Evolutionary conservation across 345 rosid species (phyloP), one percentile per base, ranked within the genome.

Genomic region (Populus alba): DNA sequence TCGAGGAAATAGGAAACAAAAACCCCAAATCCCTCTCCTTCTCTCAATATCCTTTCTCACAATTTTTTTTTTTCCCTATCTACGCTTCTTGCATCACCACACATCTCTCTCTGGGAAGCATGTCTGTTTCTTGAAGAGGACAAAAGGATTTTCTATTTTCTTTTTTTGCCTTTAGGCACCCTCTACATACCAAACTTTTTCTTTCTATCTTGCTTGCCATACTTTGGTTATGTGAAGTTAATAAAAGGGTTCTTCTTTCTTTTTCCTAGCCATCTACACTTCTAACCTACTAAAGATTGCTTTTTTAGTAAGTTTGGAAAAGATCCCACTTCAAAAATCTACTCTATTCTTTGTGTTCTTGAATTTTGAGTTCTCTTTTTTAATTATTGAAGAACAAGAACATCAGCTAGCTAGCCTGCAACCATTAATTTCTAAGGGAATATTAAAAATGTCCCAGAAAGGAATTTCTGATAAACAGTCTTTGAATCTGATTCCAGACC

Each of bases 401-500:
- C 27, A 41, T 16, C 11, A 29, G 35, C 11, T 2, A 41, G 45
- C 13, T 10, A 41, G 45, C 12, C 55, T 71, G 61, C 18, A 71
- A 47, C 41, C 61, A 4, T 61, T 38, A 1, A 11, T 37, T 23
- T 59, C 29, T 9, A 10, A 59, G 47, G 45, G 79, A 38, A 68
- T 57, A 57, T n/a, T 69, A 53, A 75, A 45, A 70, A 84, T 86
- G 88, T 77, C 74, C 61, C 63, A 55, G 25, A 71, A 77, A 66
- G 76, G 84, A 75, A 67, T 81, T 45, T 78, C 71, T 15, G 23
- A 66, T 33, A 47, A 73, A 25, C 81, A 78, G 16, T 78, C 79
- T 75, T 43, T 78, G 81, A 81, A 81, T 81, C 83, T 47, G 78
- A 77, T 81, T 79, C 92, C 90, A 23, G 91, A 90, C 84, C 91